Percentiles rank a stretch among this genome's conserved stretches.
Evolutionary conservation across 2,329 filamentous ascomycete species (phyloP).

Genomic region (Trichoderma arundinaceum): DNA sequence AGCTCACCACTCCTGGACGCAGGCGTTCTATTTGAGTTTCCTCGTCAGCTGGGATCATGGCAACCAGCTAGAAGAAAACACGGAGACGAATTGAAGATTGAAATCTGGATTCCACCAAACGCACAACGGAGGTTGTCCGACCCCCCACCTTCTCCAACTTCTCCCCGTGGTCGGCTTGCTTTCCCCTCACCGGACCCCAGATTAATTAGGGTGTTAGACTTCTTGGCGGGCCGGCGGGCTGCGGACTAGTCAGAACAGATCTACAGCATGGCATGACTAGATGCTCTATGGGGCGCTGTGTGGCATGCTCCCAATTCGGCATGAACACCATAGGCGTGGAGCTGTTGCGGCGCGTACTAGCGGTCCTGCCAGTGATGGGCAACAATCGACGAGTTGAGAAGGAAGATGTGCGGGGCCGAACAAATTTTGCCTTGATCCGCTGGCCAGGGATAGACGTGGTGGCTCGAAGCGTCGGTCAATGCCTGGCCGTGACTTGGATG

Average conservation of each 20-base stretch:
- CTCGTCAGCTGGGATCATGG: neutral
- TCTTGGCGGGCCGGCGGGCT: slow-evolving; percentile 22
- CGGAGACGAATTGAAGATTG: slow-evolving; percentile 1
- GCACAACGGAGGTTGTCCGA: slow-evolving; percentile 19
- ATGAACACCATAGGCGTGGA: slow-evolving; percentile 11
- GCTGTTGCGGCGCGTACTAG: slow-evolving; percentile 6
- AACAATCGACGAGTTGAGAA: neutral
- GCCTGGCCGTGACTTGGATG: slow-evolving; percentile 12
- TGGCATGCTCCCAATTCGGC: neutral
- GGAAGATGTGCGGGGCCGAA: slow-evolving; percentile 11
- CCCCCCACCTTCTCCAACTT: slow-evolving; percentile 21
- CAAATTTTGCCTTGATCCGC: neutral
- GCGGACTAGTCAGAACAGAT: slow-evolving; percentile 10
- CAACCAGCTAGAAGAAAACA: slow-evolving; percentile 23
- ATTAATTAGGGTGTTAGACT: slow-evolving; percentile 22
- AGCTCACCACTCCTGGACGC: neutral
- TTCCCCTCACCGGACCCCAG: slow-evolving; percentile 19
- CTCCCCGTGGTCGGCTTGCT: neutral
- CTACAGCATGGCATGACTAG: slow-evolving; percentile 8
- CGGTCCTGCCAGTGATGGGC: neutral
- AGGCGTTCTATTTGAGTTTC: neutral
- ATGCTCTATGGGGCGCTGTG: neutral
- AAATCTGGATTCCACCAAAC: slow-evolving; percentile 4
- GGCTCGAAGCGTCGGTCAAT: slow-evolving; percentile 1
- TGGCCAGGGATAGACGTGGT: neutral